phyloP scores from a whole-genome alignment of 345 rosid genomes.

The Euphorbia pulcherrima region DNA sequence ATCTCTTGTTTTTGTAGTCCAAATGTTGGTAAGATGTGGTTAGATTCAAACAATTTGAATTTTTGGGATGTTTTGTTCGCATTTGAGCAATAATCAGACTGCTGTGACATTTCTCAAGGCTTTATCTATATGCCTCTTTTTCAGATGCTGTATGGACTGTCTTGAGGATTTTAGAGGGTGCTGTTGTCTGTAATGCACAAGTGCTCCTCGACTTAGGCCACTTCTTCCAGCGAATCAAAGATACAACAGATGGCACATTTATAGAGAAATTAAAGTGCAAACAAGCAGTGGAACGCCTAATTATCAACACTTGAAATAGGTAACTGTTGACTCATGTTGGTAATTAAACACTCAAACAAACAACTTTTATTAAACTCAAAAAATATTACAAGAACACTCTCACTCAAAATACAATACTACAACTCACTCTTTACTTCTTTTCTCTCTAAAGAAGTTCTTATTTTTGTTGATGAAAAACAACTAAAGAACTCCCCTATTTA shows the following conservation, averaged over 20 bases:
- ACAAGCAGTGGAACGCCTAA: slow-evolving; percentile 15
- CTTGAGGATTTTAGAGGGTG: slow-evolving; percentile 59
- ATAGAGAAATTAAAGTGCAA: slow-evolving; percentile 47
- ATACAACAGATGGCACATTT: slow-evolving; percentile 78
- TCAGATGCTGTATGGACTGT: slow-evolving; percentile 70
- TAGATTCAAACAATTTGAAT: neutral
- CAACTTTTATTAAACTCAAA: no score
- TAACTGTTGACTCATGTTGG: neutral
- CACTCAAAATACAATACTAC: no score
- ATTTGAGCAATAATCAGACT: neutral
- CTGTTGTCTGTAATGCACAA: slow-evolving; percentile 59
- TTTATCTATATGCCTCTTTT: neutral
- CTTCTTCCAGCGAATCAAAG: slow-evolving; percentile 67
- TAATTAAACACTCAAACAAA: no score
- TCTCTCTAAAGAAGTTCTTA: no score
- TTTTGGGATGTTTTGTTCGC: neutral
- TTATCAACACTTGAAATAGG: neutral
- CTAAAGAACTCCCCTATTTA: no score
- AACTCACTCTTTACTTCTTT: no score
- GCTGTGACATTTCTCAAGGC: neutral
- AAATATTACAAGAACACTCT: no score
- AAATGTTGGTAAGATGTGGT: neutral
- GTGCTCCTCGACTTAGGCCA: slow-evolving; percentile 78
- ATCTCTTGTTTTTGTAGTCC: neutral
- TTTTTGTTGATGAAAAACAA: no score